Conservation (phyloP, 345 rosid genomes). For the Lagerstroemia speciosa region DNA sequence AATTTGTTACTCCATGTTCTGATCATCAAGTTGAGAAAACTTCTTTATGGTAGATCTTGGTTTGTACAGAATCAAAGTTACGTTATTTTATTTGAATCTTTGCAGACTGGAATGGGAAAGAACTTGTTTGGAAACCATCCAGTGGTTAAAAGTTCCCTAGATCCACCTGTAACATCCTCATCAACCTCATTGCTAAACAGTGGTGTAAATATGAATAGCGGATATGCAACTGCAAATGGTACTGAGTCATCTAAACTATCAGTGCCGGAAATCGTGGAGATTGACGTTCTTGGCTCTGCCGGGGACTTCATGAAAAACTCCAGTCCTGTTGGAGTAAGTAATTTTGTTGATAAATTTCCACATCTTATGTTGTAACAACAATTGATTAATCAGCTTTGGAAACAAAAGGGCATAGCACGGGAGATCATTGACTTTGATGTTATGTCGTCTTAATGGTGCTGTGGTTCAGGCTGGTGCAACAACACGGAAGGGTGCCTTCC, state of each 20-base stretch:
- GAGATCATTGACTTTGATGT: neutral
- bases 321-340: slow-evolving; percentile 73
- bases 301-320: slow-evolving; percentile 58
- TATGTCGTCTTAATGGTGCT: neutral
- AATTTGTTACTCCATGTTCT: neutral
- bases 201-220: neutral
- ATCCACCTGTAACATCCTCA: slow-evolving; percentile 70
- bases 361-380: slow-evolving; percentile 2
- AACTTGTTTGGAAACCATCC: slow-evolving; percentile 81
- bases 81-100: neutral
- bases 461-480: slow-evolving; percentile 63
- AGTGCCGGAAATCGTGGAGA: slow-evolving; percentile 75
- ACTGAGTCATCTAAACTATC: slow-evolving; percentile 37
- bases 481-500: slow-evolving; percentile 66
- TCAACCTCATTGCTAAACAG: slow-evolving; percentile 18
- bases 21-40: neutral
- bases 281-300: slow-evolving; percentile 67
- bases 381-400: neutral
- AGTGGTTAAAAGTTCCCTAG: slow-evolving; percentile 33
- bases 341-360: slow-evolving; percentile 11
- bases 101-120: slow-evolving; percentile 56
- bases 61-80: neutral
- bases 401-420: neutral
- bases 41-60: neutral
- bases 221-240: slow-evolving; percentile 19